These are phyloP conservation scores for Penicillium griseofulvum DNA, from an alignment of 2,329 filamentous ascomycete genomes.

Conservation along the genomic window DNA sequence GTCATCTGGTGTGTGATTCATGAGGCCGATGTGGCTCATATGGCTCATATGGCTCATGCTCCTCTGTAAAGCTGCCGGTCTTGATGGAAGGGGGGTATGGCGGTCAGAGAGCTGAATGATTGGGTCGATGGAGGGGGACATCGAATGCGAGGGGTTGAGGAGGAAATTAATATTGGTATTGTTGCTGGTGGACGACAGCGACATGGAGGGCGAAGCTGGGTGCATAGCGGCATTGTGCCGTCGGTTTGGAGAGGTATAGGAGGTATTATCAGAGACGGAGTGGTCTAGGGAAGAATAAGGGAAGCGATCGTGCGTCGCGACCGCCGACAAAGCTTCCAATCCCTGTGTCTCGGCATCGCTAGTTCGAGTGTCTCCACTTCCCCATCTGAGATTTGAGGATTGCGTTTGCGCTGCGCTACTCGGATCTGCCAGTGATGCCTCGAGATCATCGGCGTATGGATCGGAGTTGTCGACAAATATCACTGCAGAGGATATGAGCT, in stretches of 20 bases:
- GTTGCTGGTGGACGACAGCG: slow-evolving; percentile 40
- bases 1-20: slow-evolving; percentile 26
- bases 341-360: slow-evolving; percentile 47
- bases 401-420: slow-evolving; percentile 31
- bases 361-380: slow-evolving; percentile 24
- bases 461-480: slow-evolving; percentile 63
- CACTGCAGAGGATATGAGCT: slow-evolving; percentile 39
- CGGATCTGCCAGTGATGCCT: slow-evolving; percentile 33
- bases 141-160: slow-evolving; percentile 48
- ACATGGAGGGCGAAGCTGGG: slow-evolving; percentile 44
- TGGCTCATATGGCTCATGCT: slow-evolving; percentile 19
- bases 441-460: slow-evolving; percentile 56
- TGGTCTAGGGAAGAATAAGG: slow-evolving; percentile 29
- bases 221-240: slow-evolving; percentile 32
- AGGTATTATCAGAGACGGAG: slow-evolving; percentile 26
- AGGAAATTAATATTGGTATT: slow-evolving; percentile 55
- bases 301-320: slow-evolving; percentile 46
- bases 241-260: slow-evolving; percentile 35
- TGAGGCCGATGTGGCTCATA: slow-evolving; percentile 4
- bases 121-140: slow-evolving; percentile 48
- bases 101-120: slow-evolving; percentile 33
- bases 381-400: slow-evolving; percentile 34
- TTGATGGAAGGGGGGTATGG: slow-evolving; percentile 31
- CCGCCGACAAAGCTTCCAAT: slow-evolving; percentile 54
- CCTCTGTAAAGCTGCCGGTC: slow-evolving; percentile 22